Conservation (phyloP, 2,329 filamentous ascomycete genomes). For the Myriosclerotinia curreyana region DNA sequence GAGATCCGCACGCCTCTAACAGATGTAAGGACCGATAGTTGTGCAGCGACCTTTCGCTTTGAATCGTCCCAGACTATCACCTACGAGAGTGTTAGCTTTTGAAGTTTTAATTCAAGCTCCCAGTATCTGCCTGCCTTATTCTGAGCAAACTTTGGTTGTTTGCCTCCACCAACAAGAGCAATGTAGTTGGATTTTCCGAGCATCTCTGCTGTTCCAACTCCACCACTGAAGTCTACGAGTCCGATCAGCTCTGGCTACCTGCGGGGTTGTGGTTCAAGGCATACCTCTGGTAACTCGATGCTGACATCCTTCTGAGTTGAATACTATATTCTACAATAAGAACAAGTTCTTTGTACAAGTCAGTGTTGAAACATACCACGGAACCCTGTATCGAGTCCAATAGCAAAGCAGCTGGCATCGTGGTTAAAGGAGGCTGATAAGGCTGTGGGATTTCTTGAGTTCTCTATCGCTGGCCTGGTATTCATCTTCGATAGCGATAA, state of each 20-base stretch:
- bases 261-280: slow-evolving; percentile 17
- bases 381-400: slow-evolving; percentile 82
- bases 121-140: slow-evolving; percentile 62
- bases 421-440: slow-evolving; percentile 84
- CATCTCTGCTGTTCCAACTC: slow-evolving; percentile 81
- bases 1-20: slow-evolving; percentile 78
- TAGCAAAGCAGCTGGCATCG: slow-evolving; percentile 79
- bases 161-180: slow-evolving; percentile 84
- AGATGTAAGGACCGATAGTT: slow-evolving; percentile 73
- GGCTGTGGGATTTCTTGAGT: slow-evolving; percentile 68
- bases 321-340: slow-evolving; percentile 51
- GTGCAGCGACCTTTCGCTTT: slow-evolving; percentile 71
- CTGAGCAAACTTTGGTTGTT: slow-evolving; percentile 77
- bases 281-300: slow-evolving; percentile 61
- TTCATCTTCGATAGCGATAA: slow-evolving; percentile 62
- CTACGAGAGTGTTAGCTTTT: slow-evolving; percentile 40
- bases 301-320: slow-evolving; percentile 68
- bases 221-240: slow-evolving; percentile 73
- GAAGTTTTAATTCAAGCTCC: background rate
- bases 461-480: slow-evolving; percentile 80
- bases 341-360: background rate
- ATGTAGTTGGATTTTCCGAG: slow-evolving; percentile 83
- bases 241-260: slow-evolving; percentile 25
- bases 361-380: slow-evolving; percentile 57
- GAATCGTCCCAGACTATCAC: slow-evolving; percentile 90